Evolutionary conservation across 2,329 filamentous ascomycete species (phyloP).

Genomic region (Cryphonectria nitschkei): DNA sequence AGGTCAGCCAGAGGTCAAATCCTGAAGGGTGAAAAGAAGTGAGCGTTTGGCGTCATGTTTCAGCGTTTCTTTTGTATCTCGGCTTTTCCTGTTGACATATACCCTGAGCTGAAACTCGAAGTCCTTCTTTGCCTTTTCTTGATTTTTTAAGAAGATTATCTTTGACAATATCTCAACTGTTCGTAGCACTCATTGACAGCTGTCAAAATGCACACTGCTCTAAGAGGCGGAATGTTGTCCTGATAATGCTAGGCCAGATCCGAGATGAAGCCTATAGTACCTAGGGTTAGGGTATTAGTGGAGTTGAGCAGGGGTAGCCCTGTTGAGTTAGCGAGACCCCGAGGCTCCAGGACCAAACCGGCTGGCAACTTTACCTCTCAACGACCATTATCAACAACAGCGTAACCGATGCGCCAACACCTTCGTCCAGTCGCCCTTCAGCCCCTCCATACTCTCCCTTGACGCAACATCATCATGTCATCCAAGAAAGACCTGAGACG

Average conservation of each 20-base stretch:
- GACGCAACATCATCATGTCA: slow-evolving; percentile 39
- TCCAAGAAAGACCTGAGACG: slow-evolving; percentile 48
- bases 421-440: not conserved
- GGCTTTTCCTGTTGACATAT: not conserved
- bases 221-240: not conserved
- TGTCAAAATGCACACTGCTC: not conserved
- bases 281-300: not conserved
- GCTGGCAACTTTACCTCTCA: slow-evolving; percentile 14
- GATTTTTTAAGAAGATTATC: not conserved
- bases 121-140: not conserved
- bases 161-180: not conserved
- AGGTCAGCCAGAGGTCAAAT: not conserved
- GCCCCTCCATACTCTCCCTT: not conserved
- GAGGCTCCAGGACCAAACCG: not conserved
- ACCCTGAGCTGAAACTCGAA: not conserved
- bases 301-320: not conserved
- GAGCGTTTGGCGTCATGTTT: not conserved
- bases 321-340: not conserved
- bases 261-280: not conserved
- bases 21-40: not conserved
- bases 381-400: slow-evolving; percentile 6
- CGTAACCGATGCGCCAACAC: not conserved
- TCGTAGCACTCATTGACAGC: not conserved
- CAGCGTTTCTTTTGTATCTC: not conserved
- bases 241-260: not conserved